A percentile compares a stretch with the other conserved stretches of the same genome.
phyloP scores from a whole-genome alignment of 2,329 filamentous ascomycete species.

The Mycosphaerella sp. region DNA sequence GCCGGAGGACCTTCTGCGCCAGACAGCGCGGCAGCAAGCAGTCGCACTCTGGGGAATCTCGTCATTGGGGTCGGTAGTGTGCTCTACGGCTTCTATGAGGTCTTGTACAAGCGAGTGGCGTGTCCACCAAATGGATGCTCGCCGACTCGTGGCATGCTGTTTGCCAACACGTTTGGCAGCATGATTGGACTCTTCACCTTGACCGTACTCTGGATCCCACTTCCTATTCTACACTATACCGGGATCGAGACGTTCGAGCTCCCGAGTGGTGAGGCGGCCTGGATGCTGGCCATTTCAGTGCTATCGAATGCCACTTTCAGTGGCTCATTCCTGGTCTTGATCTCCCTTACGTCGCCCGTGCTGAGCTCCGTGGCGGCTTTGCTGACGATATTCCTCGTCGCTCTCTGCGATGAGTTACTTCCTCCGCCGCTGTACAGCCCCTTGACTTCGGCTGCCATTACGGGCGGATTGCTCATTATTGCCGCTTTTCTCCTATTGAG shows the following conservation, averaged over 20 bases:
- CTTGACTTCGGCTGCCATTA: conserved; percentile 65
- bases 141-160: conserved; percentile 85
- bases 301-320: conserved; percentile 87
- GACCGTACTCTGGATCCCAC: conserved; percentile 80
- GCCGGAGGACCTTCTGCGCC: conserved; percentile 43
- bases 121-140: conserved; percentile 87
- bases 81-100: conserved; percentile 94
- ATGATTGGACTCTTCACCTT: conserved; percentile 84
- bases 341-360: conserved; percentile 86
- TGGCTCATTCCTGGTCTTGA: conserved; percentile 85
- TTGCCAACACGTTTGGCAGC: conserved; percentile 86
- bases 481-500: conserved; percentile 78
- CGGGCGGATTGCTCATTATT: conserved; percentile 82
- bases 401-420: conserved; percentile 79
- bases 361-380: conserved; percentile 79
- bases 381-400: conserved; percentile 94
- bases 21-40: conserved; percentile 50
- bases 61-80: conserved; percentile 88
- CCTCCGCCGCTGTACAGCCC: conserved; percentile 63
- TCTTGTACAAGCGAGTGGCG: conserved; percentile 87
- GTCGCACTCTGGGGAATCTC: conserved; percentile 75
- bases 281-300: conserved; percentile 73
- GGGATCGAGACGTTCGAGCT: conserved; percentile 78
- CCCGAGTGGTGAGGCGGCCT: conserved; percentile 68
- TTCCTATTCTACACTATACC: conserved; percentile 73